phyloP scores from a whole-genome alignment of 805 yeast species.

The Candida verbasci region DNA sequence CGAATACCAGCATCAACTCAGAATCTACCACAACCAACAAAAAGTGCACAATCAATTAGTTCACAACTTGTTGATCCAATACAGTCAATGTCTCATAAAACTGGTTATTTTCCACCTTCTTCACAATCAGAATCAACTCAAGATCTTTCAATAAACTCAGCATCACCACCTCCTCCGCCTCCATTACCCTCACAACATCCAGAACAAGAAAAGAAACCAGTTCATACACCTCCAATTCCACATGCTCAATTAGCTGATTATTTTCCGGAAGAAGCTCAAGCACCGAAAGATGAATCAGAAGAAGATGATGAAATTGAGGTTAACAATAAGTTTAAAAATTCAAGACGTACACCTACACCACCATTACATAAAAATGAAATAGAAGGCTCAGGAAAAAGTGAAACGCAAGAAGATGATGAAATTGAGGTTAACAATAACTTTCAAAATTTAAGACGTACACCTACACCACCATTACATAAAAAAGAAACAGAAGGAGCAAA shows the following conservation, averaged over 20 bases:
- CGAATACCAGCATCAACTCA: neutral
- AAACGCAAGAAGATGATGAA: no score
- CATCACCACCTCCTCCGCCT: conserved; percentile 3
- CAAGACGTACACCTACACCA: neutral
- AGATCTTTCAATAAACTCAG: neutral
- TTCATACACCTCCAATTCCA: neutral
- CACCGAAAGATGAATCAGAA: no score
- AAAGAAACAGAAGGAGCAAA: neutral
- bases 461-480: neutral
- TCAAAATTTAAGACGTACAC: no score
- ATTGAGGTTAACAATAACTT: no score
- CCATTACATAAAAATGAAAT: neutral
- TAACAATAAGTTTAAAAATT: no score
- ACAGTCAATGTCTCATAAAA: neutral
- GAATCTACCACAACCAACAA: no score
- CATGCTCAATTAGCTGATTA: neutral
- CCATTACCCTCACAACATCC: neutral
- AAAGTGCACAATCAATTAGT: no score
- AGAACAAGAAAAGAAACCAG: neutral
- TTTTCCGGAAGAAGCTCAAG: no score
- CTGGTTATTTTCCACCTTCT: neutral
- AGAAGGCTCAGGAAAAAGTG: neutral
- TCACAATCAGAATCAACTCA: neutral
- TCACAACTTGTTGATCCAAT: no score
- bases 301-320: no score